Conservation (phyloP, 306 rosid species). For the Glycine soja region DNA sequence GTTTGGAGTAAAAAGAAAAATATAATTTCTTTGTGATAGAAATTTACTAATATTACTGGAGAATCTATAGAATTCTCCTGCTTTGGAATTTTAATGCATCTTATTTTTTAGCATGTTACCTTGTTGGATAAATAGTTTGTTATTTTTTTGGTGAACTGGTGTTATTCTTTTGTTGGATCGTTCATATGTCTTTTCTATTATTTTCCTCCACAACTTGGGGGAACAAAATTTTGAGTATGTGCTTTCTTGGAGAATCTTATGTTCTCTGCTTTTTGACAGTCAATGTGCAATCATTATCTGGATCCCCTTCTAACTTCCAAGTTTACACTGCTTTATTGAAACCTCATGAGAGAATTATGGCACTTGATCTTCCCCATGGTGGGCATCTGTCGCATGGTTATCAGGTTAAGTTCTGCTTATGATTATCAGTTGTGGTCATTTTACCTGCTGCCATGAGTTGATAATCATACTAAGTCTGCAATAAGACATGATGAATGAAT, state of each 20-base stretch:
- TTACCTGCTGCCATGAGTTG: constrained; percentile 39
- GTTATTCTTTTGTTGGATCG: constrained; percentile 17
- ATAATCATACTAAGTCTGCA: constrained; percentile 37
- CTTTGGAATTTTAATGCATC: constrained; percentile 31
- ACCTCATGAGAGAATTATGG: constrained; percentile 98
- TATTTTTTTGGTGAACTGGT: constrained; percentile 26
- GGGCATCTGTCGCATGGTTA: constrained; percentile 98
- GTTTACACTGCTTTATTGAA: constrained; percentile 91
- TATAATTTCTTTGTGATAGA: constrained; percentile 23
- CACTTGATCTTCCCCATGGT: constrained; percentile 96
- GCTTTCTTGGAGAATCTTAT: constrained; percentile 43
- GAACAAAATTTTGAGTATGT: constrained; percentile 18
- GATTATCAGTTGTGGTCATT: constrained; percentile 18
- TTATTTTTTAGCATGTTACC: constrained; percentile 14
- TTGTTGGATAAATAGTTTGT: constrained; percentile 4
- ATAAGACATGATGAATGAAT: constrained; percentile 31
- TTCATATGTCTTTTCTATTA: not conserved
- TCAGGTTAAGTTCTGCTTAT: constrained; percentile 68
- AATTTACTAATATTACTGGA: constrained; percentile 17
- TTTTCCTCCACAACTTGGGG: constrained; percentile 21
- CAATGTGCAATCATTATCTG: constrained; percentile 91
- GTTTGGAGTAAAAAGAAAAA: not conserved
- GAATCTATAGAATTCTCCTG: constrained; percentile 1
- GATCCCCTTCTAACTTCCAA: constrained; percentile 96
- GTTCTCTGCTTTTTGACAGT: constrained; percentile 63